These are phyloP conservation scores for Boletus subcaerulescens DNA, from an alignment of 768 basidiomycete species.

Conservation along the genomic window DNA sequence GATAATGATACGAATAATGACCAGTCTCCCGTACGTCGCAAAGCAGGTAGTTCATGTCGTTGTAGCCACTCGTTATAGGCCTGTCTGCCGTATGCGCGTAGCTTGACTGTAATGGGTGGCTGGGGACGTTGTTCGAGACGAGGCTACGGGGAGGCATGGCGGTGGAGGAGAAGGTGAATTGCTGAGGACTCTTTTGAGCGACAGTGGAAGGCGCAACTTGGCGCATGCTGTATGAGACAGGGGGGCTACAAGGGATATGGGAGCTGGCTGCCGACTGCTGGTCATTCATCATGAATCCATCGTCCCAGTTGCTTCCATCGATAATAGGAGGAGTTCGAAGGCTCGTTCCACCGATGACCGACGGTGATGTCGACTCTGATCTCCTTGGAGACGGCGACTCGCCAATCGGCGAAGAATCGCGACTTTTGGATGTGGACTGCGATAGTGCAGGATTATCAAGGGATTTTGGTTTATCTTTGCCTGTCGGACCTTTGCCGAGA, in stretches of 20 bases:
- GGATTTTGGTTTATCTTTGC: conserved; percentile 73
- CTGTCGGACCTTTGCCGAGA: conserved; percentile 83
- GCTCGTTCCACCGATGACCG: conserved; percentile 28
- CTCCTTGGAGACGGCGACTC: conserved; percentile 45
- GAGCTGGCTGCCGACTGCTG: conserved; percentile 33
- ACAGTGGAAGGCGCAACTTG: conserved; percentile 44
- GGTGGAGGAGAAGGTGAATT: conserved; percentile 39
- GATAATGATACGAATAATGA: conserved; percentile 53
- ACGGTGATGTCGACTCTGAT: conserved; percentile 35
- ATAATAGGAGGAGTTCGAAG: conserved; percentile 45
- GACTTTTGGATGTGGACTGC: conserved; percentile 48
- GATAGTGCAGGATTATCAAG: conserved; percentile 35
- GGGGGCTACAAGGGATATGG: conserved; percentile 39
- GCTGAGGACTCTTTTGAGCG: conserved; percentile 45
- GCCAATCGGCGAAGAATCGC: conserved; percentile 64
- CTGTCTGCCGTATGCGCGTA: conserved; percentile 54
- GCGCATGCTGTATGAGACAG: conserved; percentile 44
- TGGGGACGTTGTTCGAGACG: conserved; percentile 42
- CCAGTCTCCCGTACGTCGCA: conserved; percentile 47
- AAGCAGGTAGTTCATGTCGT: conserved; percentile 43
- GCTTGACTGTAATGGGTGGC: conserved; percentile 32
- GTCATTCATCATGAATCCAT: conserved; percentile 52
- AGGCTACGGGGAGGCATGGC: conserved; percentile 43
- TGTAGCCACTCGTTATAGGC: conserved; percentile 45
- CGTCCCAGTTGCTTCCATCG: conserved; percentile 53